Percentiles rank a stretch among this genome's conserved stretches.
Evolutionary conservation across 202 grass and related monocot species (phyloP).

Genomic region (Setaria italica): DNA sequence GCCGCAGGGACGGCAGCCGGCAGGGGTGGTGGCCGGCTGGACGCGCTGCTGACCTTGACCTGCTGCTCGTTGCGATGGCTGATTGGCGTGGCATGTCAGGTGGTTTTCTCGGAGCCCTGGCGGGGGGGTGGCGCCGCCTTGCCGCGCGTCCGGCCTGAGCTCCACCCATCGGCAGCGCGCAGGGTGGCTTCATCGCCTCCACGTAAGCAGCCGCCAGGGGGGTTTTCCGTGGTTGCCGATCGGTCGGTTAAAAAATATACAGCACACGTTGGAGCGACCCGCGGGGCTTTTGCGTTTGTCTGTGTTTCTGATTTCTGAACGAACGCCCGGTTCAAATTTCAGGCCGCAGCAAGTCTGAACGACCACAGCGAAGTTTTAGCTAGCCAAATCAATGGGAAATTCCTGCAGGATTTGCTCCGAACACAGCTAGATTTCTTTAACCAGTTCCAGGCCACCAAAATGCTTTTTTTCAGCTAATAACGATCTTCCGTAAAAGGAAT

Average conservation of each 20-base stretch:
- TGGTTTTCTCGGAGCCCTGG: slow-evolving; percentile 21
- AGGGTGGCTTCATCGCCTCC: background rate
- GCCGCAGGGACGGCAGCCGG: background rate
- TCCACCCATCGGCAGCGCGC: background rate
- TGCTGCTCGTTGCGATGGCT: background rate
- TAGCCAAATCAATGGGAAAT: background rate
- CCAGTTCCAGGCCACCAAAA: too few relatives aligned
- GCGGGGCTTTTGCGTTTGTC: too few relatives aligned
- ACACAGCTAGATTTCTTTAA: background rate
- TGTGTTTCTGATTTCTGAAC: background rate
- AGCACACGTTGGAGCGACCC: background rate
- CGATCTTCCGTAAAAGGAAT: background rate
- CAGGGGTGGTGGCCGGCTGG: background rate
- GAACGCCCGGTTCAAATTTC: background rate
- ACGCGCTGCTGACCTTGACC: background rate
- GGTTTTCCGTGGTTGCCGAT: background rate
- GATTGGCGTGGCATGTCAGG: background rate
- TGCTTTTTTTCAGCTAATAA: background rate
- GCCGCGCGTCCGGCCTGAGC: background rate
- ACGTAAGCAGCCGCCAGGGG: background rate
- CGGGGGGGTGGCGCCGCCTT: background rate
- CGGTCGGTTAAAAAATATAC: background rate
- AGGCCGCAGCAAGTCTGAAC: background rate
- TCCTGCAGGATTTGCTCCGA: background rate
- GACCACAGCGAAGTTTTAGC: background rate